Base-by-base conservation (phyloP, 169 alveolate species). In the Hammondia hammondi region DNA sequence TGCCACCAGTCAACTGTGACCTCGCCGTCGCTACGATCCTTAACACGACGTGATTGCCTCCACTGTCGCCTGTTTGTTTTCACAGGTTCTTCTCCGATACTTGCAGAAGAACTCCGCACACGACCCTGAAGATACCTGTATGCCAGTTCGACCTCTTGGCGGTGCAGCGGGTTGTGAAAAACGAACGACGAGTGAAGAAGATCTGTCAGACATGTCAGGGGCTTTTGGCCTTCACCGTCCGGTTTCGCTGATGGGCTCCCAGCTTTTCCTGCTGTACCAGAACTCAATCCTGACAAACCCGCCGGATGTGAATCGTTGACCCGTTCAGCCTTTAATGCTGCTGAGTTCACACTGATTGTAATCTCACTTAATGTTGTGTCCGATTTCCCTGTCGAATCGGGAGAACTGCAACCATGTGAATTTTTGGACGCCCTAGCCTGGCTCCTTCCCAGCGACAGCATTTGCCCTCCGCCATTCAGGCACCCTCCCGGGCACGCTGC, bases 401-500 rank as follows among this genome's bases (percentile, higher is more conserved):
- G 0, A 14, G 92, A 67, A 21, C 0, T 67, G 77, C 3, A 17
- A 27, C 32, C 77, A 67, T 17, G 10, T 27, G 32, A 67, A 27
- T 17, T 67, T 4, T 67, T 67, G 5, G 35, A 67, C 21, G 77
- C 32, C 32, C 35, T 29, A 21, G 32, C 32, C 77, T 67, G 32
- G 77, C 10, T 67, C 27, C 77, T 29, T 29, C 32, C 21, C 35
- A 14, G 77, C 32, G 77, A 88, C 43, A 89, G 61, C 3, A 37
- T 14, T 82, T 98, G 97, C 9, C 99, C 99, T 21, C 99, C 99
- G 81, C 99, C 99, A 95, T 97, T 97, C 2, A 98, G 93, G 81
- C 99, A 98, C 39, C 99, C 99, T 12, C 98, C 97, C 21, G 99
- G 99, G 94, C 99, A 98, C 10, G 99, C 99, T 98, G 97, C 98